Percentiles rank a stretch among this genome's conserved stretches.
Conservation (phyloP, 2,329 filamentous ascomycete genomes). For the Paraphaeosphaeria sporulosa region DNA sequence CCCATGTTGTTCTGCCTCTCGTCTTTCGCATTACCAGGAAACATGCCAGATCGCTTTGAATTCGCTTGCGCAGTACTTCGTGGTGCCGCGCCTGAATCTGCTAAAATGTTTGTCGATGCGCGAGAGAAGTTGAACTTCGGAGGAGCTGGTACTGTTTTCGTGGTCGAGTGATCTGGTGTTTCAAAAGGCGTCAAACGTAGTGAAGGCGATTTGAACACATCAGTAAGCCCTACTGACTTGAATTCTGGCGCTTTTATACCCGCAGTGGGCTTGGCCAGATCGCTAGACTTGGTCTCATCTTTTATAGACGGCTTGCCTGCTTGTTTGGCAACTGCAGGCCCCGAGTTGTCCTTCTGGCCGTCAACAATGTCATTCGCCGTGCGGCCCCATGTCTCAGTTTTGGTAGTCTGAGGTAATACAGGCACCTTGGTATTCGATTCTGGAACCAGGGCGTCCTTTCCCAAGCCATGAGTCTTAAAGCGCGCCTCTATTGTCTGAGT, state of each 20-base stretch:
- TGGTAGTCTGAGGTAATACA: neutral
- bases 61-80: neutral
- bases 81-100: neutral
- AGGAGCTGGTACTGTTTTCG: neutral
- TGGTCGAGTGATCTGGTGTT: neutral
- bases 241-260: neutral
- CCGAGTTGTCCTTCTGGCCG: neutral
- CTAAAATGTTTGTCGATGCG: neutral
- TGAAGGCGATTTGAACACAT: neutral
- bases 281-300: neutral
- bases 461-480: conserved; percentile 8
- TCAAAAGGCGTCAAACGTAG: neutral
- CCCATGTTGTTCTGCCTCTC: neutral
- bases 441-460: neutral
- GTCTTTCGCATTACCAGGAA: neutral
- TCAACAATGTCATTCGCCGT: neutral
- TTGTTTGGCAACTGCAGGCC: neutral
- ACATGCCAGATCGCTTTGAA: neutral
- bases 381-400: neutral
- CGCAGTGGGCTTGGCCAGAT: neutral
- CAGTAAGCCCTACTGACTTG: neutral
- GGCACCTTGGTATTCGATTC: neutral
- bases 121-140: neutral
- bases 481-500: conserved; percentile 5
- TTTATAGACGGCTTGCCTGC: neutral